Evolutionary conservation across 805 yeast species (phyloP).

Genomic region (Clavispora fructus): DNA sequence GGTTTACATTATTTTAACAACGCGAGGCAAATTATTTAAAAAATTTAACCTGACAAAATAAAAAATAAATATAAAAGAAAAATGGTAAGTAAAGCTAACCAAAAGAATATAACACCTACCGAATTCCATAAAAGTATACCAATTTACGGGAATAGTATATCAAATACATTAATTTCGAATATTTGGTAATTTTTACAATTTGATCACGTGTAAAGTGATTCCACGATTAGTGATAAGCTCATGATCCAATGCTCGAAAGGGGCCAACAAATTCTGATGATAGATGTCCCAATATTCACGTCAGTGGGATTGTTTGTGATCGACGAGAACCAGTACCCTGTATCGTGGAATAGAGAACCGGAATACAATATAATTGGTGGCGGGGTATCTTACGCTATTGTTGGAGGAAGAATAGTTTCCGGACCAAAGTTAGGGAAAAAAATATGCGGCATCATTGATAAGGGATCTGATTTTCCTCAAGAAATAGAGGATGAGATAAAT

Average conservation of each 20-base stretch:
- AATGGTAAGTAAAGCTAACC: too few species aligned
- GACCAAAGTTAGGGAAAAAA: slow-evolving; percentile 23
- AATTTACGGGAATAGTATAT: too few species aligned
- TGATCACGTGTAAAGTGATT: too few species aligned
- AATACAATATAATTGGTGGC: slow-evolving; percentile 70
- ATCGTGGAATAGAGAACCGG: slow-evolving; percentile 25
- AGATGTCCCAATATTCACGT: slow-evolving; percentile 37
- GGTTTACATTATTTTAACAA: too few species aligned
- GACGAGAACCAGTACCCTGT: slow-evolving; percentile 71
- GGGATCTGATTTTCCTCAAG: slow-evolving; percentile 70
- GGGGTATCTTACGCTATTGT: slow-evolving; percentile 80
- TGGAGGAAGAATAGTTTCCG: slow-evolving; percentile 61
- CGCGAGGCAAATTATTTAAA: too few species aligned
- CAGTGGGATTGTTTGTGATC: slow-evolving; percentile 85
- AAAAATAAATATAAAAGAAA: too few species aligned
- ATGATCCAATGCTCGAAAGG: background rate
- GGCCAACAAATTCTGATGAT: background rate
- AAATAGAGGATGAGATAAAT: slow-evolving; percentile 39
- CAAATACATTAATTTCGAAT: too few species aligned
- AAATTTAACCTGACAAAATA: too few species aligned
- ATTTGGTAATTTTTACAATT: too few species aligned
- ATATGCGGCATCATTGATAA: slow-evolving; percentile 73
- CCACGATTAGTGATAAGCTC: background rate
- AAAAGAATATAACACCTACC: too few species aligned
- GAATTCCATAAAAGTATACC: too few species aligned